Conservation (phyloP, 805 yeast species). For the Hanseniaspora occidentalis region DNA sequence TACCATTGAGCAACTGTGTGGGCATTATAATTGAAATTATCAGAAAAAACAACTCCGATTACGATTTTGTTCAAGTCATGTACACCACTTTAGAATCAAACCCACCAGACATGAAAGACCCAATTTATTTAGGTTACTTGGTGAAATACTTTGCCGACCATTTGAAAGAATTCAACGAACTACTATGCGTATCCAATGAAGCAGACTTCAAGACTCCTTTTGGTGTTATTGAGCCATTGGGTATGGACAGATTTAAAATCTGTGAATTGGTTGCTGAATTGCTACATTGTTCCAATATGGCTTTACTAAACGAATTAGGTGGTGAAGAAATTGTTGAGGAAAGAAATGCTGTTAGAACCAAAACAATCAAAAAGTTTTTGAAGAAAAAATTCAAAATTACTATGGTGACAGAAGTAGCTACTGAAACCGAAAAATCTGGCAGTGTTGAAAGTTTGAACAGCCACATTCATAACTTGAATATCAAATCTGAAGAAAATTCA, state of each 20-base stretch:
- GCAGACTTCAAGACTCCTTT: slow-evolving; percentile 30
- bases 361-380: slow-evolving; percentile 7
- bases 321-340: slow-evolving; percentile 58
- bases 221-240: slow-evolving; percentile 63
- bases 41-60: slow-evolving; percentile 91
- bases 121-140: slow-evolving; percentile 81
- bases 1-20: slow-evolving; percentile 87
- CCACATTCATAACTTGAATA: slow-evolving; percentile 8
- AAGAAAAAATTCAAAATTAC: slow-evolving; percentile 1
- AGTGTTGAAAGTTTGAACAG: slow-evolving; percentile 5
- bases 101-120: slow-evolving; percentile 89
- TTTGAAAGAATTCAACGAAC: slow-evolving; percentile 47
- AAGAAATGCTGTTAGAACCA: slow-evolving; percentile 51
- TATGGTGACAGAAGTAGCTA: background rate
- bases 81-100: slow-evolving; percentile 74
- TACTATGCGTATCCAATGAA: slow-evolving; percentile 34
- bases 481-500: slow-evolving; percentile 11
- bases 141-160: slow-evolving; percentile 65
- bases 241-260: slow-evolving; percentile 85
- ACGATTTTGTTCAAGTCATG: slow-evolving; percentile 78
- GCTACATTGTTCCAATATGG: slow-evolving; percentile 93
- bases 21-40: slow-evolving; percentile 90
- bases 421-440: slow-evolving; percentile 8
- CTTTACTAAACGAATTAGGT: slow-evolving; percentile 63
- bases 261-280: slow-evolving; percentile 91